Conservation (phyloP, 2,329 filamentous ascomycete species). For the Penicillium sp. region DNA sequence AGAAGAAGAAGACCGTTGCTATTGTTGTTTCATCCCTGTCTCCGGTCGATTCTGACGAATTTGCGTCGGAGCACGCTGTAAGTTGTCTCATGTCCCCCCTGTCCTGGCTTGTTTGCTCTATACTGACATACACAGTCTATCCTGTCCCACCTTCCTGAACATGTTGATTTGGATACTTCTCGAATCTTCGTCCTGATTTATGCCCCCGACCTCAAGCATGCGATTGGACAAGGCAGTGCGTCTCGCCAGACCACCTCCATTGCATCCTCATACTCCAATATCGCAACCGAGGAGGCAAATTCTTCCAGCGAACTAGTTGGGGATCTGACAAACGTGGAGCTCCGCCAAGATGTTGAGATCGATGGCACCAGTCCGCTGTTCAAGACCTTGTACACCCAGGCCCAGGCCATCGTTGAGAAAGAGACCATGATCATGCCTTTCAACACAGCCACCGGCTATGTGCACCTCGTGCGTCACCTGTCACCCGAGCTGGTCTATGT, state of each 20-base stretch:
- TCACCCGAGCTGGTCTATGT: conserved; percentile 85
- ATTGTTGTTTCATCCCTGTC: conserved; percentile 78
- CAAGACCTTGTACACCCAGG: conserved; percentile 78
- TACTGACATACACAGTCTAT: conserved; percentile 63
- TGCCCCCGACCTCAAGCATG: conserved; percentile 74
- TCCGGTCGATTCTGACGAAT: conserved; percentile 58
- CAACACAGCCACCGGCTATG: conserved; percentile 76
- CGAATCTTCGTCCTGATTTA: conserved; percentile 90
- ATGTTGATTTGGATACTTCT: conserved; percentile 70
- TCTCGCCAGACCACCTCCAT: conserved; percentile 64
- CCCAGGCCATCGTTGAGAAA: conserved; percentile 75
- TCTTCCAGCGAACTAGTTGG: conserved; percentile 45
- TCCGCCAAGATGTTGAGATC: conserved; percentile 49
- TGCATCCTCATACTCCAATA: conserved; percentile 85
- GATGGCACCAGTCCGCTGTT: conserved; percentile 64
- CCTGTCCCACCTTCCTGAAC: conserved; percentile 81
- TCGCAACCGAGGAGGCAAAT: conserved; percentile 68
- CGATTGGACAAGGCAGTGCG: conserved; percentile 38
- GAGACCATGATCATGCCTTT: conserved; percentile 88
- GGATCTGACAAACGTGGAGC: conserved; percentile 54
- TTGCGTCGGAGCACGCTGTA: conserved; percentile 78
- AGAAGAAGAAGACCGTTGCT: conserved; percentile 75
- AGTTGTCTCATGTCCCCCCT: conserved; percentile 39
- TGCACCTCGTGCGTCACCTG: conserved; percentile 83
- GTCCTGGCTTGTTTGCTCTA: background rate